phyloP scores from a whole-genome alignment of 1,139 yeast genomes.

The Saccharomyces hybrid region DNA sequence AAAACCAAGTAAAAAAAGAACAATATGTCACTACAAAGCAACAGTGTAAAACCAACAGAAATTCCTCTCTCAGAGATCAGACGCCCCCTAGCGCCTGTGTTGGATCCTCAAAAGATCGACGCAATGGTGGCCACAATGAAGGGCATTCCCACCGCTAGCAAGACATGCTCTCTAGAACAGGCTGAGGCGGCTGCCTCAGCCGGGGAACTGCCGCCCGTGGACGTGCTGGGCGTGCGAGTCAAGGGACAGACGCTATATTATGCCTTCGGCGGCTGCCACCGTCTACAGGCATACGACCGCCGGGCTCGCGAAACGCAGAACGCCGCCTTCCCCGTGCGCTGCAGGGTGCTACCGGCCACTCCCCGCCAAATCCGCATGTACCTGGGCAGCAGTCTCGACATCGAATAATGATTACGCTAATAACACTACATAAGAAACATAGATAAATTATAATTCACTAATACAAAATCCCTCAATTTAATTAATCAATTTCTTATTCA shows the following conservation, averaged over 20 bases:
- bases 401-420: constrained; percentile 24
- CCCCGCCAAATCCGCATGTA: constrained; percentile 52
- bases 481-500: neutral
- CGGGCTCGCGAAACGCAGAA: constrained; percentile 35
- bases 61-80: constrained; percentile 59
- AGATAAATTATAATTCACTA: neutral
- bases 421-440: neutral
- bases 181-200: constrained; percentile 30
- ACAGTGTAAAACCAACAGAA: constrained; percentile 40
- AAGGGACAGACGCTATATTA: constrained; percentile 56
- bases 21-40: constrained; percentile 42
- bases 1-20: constrained; percentile 1
- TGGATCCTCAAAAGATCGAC: constrained; percentile 62
- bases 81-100: constrained; percentile 78
- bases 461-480: neutral
- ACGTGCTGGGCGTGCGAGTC: constrained; percentile 59
- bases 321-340: constrained; percentile 41
- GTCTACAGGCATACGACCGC: constrained; percentile 70
- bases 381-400: constrained; percentile 58
- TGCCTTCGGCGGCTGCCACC: constrained; percentile 81
- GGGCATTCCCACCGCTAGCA: constrained; percentile 56
- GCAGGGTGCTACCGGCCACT: constrained; percentile 62
- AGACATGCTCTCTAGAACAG: constrained; percentile 49
- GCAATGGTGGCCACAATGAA: constrained; percentile 70
- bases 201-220: constrained; percentile 71